phyloP scores from a whole-genome alignment of 768 basidiomycete species.

The Phylloporus scabripes region DNA sequence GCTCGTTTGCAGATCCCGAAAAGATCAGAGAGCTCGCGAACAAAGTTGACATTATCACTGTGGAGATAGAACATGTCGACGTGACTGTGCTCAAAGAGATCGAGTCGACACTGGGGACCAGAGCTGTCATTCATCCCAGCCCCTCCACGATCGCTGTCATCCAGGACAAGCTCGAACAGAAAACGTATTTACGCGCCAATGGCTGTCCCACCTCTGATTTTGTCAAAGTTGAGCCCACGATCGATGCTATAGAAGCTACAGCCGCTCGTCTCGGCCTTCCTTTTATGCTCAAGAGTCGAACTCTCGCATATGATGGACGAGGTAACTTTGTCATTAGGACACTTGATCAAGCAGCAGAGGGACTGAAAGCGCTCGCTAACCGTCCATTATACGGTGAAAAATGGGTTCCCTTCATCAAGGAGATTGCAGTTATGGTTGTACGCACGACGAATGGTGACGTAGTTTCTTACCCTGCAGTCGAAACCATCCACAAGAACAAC shows the following conservation, averaged over 20 bases:
- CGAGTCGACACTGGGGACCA: slow-evolving; percentile 23
- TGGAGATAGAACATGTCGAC: slow-evolving; percentile 97
- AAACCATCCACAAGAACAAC: slow-evolving; percentile 91
- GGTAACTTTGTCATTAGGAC: slow-evolving; percentile 80
- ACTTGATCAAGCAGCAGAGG: slow-evolving; percentile 44
- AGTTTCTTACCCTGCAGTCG: slow-evolving; percentile 82
- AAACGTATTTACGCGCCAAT: slow-evolving; percentile 46
- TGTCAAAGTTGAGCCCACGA: slow-evolving; percentile 49
- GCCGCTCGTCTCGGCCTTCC: slow-evolving; percentile 68
- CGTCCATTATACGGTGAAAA: slow-evolving; percentile 89
- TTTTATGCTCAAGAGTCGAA: slow-evolving; percentile 94
- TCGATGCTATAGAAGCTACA: slow-evolving; percentile 48
- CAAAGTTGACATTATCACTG: slow-evolving; percentile 82
- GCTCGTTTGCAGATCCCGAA: slow-evolving; percentile 75
- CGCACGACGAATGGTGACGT: slow-evolving; percentile 70
- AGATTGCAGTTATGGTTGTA: slow-evolving; percentile 97
- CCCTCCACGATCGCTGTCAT: slow-evolving; percentile 80
- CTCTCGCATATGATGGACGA: slow-evolving; percentile 91
- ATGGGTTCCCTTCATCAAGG: slow-evolving; percentile 84
- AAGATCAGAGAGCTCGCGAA: slow-evolving; percentile 76
- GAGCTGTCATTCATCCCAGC: slow-evolving; percentile 58
- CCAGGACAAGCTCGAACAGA: slow-evolving; percentile 71
- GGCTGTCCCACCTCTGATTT: slow-evolving; percentile 58
- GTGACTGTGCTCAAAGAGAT: slow-evolving; percentile 58
- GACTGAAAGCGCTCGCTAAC: slow-evolving; percentile 49